phyloP scores from a whole-genome alignment of 108 stramenopile species.

The Skeletonema costatum region DNA sequence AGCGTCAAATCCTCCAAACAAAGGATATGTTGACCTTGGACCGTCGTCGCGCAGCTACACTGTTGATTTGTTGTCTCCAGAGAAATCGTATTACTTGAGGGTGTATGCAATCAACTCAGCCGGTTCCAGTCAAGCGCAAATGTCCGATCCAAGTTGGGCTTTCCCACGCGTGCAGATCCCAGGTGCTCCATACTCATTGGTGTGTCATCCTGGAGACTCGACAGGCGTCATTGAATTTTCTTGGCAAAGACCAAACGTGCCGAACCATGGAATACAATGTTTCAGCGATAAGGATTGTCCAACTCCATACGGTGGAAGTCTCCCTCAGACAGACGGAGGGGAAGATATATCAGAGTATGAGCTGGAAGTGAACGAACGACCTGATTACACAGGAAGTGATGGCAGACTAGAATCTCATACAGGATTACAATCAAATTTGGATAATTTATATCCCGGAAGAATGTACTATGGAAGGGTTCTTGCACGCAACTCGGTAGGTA shows the following conservation, averaged over 20 bases:
- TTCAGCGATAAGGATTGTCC: constrained; percentile 65
- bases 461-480: constrained; percentile 66
- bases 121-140: constrained; percentile 54
- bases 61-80: constrained; percentile 40
- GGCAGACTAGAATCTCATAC: constrained; percentile 20
- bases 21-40: constrained; percentile 62
- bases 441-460: constrained; percentile 38
- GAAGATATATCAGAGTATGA: constrained; percentile 68
- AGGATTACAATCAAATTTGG: constrained; percentile 30
- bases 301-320: constrained; percentile 60
- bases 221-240: constrained; percentile 53
- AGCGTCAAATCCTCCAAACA: constrained; percentile 56
- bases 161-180: constrained; percentile 69
- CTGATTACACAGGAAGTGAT: constrained; percentile 57
- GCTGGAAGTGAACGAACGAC: constrained; percentile 63
- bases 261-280: constrained; percentile 78
- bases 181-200: constrained; percentile 57
- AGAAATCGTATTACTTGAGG: constrained; percentile 60
- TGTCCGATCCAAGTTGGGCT: constrained; percentile 27
- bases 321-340: constrained; percentile 75
- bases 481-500: constrained; percentile 63
- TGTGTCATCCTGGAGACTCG: constrained; percentile 15
- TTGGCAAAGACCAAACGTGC: constrained; percentile 72
- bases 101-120: constrained; percentile 71
- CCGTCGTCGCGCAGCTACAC: constrained; percentile 48